phyloP scores from a whole-genome alignment of 2,329 filamentous ascomycete species.

The Colletotrichum filicis region DNA sequence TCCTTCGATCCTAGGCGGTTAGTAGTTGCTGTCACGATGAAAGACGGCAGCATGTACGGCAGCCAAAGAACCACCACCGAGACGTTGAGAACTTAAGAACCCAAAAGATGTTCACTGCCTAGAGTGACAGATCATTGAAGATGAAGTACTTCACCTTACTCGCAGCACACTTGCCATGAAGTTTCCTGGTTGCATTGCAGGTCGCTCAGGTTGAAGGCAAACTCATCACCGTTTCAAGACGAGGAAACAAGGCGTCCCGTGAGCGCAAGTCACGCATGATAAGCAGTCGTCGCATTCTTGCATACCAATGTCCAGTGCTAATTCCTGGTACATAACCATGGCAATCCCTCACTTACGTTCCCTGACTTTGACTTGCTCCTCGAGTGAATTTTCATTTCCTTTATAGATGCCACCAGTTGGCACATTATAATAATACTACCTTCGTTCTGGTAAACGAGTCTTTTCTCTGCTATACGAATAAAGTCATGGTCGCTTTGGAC shows the following conservation, averaged over 20 bases:
- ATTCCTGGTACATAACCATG: constrained; percentile 19
- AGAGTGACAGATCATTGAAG: too few species aligned
- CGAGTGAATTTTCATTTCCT: constrained; percentile 15
- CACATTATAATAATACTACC: not conserved
- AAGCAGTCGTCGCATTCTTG: constrained; percentile 24
- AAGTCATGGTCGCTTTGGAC: constrained; percentile 9
- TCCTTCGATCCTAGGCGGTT: not conserved
- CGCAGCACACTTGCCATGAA: not conserved
- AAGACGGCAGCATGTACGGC: not conserved
- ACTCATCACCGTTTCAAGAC: constrained; percentile 26
- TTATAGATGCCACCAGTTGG: constrained; percentile 8
- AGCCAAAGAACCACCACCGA: not conserved
- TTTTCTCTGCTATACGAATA: not conserved
- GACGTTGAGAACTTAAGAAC: too few species aligned
- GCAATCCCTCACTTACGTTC: not conserved
- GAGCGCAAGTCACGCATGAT: constrained; percentile 5
- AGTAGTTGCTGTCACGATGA: not conserved
- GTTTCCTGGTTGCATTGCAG: not conserved
- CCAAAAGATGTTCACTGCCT: too few species aligned
- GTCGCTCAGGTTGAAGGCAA: not conserved
- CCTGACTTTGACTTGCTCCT: not conserved
- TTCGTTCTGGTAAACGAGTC: not conserved
- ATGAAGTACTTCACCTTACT: not conserved
- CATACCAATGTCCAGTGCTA: constrained; percentile 3
- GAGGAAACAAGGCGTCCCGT: constrained; percentile 21